A percentile compares a stretch with the other conserved stretches of the same genome.
Evolutionary conservation across 768 basidiomycete genomes (phyloP).

Genomic region (Mycena polygramma): DNA sequence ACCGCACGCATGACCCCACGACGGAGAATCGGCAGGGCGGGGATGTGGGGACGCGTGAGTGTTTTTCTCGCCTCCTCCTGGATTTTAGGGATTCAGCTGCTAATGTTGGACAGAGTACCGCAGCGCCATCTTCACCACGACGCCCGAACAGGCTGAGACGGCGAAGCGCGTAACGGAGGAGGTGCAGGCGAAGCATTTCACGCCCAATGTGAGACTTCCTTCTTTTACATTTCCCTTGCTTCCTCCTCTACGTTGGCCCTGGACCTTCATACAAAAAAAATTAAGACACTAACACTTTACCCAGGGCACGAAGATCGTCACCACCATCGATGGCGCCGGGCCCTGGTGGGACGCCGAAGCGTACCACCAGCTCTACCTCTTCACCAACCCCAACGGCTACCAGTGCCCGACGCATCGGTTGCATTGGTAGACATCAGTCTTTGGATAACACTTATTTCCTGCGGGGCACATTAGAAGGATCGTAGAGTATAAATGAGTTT

Average conservation of each 20-base stretch:
- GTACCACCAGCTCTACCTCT: conserved; percentile 23
- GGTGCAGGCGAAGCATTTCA: conserved; percentile 77
- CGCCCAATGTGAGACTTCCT: conserved; percentile 52
- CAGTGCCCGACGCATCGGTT: conserved; percentile 20
- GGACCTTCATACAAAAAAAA: too few relatives aligned
- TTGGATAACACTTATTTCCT: too few relatives aligned
- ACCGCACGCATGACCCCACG: conserved; percentile 82
- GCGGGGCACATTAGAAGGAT: too few relatives aligned
- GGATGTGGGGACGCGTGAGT: conserved; percentile 72
- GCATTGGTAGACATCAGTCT: not conserved
- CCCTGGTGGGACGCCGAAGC: conserved; percentile 19
- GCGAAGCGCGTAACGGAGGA: conserved; percentile 75
- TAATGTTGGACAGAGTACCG: conserved; percentile 69
- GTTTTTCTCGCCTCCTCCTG: not conserved
- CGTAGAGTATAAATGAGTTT: too few relatives aligned
- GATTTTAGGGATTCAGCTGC: not conserved
- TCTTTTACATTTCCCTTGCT: not conserved
- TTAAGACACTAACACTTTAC: too few relatives aligned
- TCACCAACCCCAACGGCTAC: conserved; percentile 17
- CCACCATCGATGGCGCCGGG: conserved; percentile 5
- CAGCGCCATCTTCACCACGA: conserved; percentile 77
- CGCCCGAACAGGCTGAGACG: conserved; percentile 68
- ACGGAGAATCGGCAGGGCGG: conserved; percentile 71
- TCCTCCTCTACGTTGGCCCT: not conserved
- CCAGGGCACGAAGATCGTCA: conserved; percentile 15